A percentile compares a stretch with the other conserved stretches of the same genome.
These are phyloP conservation scores for Salvia hispanica DNA, from an alignment of 257 asterid genomes.

Conservation along the genomic window DNA sequence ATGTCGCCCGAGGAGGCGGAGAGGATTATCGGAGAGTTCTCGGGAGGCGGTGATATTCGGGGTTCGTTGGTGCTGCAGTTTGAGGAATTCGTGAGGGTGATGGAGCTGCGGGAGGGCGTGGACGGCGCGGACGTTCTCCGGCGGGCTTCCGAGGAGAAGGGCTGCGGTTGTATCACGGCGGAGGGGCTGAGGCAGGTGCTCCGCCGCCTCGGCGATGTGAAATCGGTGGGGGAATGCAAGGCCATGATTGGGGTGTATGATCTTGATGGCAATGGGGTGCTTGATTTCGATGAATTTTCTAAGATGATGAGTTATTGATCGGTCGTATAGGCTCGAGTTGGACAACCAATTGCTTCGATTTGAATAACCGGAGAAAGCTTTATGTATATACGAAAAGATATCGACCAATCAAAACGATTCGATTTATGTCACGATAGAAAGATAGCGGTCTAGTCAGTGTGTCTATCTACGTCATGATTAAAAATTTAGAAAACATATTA, in stretches of 20 bases:
- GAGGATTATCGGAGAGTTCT: constrained; percentile 40
- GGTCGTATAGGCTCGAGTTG: no score
- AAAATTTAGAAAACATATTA: no score
- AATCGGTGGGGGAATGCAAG: constrained; percentile 47
- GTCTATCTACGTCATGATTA: no score
- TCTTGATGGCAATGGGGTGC: constrained; percentile 63
- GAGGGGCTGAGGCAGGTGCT: constrained; percentile 50
- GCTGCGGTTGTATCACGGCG: constrained; percentile 54
- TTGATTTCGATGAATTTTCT: constrained; percentile 53
- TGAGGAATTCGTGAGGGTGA: constrained; percentile 39
- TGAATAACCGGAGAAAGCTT: no score
- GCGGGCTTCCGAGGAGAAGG: constrained; percentile 54
- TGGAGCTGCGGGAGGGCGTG: constrained; percentile 37
- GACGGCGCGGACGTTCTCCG: constrained; percentile 31
- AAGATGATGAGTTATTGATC: constrained; percentile 37
- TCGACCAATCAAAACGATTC: no score
- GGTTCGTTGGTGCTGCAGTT: constrained; percentile 38
- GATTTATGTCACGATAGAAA: no score
- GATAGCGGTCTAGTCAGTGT: no score
- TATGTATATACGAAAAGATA: no score
- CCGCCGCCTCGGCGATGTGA: constrained; percentile 46
- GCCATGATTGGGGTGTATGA: constrained; percentile 53
- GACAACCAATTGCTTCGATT: no score
- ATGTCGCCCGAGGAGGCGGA: constrained; percentile 44
- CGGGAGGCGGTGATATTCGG: constrained; percentile 30